Evolutionary conservation across 192 early-diverging fungal genomes (phyloP).

Genomic region (Pilobolus umbonatus): DNA sequence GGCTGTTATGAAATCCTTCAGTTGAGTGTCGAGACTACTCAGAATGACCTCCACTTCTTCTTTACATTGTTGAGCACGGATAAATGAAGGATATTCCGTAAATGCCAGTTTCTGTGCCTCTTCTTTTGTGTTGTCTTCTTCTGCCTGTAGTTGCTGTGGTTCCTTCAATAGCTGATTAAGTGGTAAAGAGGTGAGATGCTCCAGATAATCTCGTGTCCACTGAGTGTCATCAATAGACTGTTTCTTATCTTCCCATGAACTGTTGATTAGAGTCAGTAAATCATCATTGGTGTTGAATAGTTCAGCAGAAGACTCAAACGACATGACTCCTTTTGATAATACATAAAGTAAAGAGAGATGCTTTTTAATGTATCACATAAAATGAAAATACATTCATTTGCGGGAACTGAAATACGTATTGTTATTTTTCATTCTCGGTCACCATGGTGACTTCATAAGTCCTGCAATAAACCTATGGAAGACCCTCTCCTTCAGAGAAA

Average conservation of each 20-base stretch:
- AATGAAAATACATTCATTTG: too few species aligned
- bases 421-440: too few species aligned
- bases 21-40: slow-evolving; percentile 39
- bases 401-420: too few species aligned
- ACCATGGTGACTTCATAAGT: too few species aligned
- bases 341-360: too few species aligned
- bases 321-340: too few species aligned
- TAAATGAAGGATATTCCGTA: slow-evolving; percentile 62
- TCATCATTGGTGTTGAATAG: slow-evolving; percentile 2
- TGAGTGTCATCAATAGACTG: slow-evolving; percentile 14
- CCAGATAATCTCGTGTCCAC: slow-evolving; percentile 60
- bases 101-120: slow-evolving; percentile 64
- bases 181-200: slow-evolving; percentile 55
- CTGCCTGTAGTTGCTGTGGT: slow-evolving; percentile 46
- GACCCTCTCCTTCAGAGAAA: too few species aligned
- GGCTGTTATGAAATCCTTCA: slow-evolving; percentile 40
- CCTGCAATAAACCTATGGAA: too few species aligned
- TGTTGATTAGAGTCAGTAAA: not conserved
- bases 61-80: slow-evolving; percentile 58
- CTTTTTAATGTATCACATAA: too few species aligned
- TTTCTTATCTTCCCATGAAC: not conserved
- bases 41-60: slow-evolving; percentile 45
- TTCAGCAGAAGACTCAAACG: too few species aligned
- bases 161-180: slow-evolving; percentile 56
- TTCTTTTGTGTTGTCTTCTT: slow-evolving; percentile 47